Conservation (phyloP, 1,284 basidiomycete genomes). For the Entoloma clypeatum region DNA sequence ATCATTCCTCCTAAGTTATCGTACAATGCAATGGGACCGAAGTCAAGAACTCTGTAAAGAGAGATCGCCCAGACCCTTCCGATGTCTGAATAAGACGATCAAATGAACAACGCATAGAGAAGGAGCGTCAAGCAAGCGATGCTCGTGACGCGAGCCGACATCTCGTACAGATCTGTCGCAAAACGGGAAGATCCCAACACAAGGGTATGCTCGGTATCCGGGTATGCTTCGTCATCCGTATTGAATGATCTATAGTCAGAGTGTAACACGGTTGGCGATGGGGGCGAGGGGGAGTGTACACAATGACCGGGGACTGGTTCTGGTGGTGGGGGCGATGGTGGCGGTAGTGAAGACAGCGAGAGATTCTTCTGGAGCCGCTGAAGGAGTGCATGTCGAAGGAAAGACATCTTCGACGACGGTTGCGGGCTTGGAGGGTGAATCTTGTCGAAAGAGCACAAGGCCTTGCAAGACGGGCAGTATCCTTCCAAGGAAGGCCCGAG, state of each 20-base stretch:
- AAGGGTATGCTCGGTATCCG: constrained; percentile 4
- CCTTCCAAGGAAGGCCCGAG: constrained; percentile 1
- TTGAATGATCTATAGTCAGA: constrained; percentile 8
- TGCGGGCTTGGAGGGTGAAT: constrained; percentile 1
- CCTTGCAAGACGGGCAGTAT: constrained; percentile 8
- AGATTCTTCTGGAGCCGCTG: not conserved
- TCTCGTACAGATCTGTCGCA: constrained; percentile 10
- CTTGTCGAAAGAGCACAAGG: constrained; percentile 7
- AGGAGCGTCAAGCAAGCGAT: constrained; percentile 16
- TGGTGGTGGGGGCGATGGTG: not conserved
- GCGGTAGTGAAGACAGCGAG: not conserved
- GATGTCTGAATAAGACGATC: too few relatives aligned
- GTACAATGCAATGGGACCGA: too few relatives aligned
- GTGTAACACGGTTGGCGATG: too few relatives aligned
- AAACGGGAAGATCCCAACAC: constrained; percentile 10
- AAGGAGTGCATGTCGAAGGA: constrained; percentile 1
- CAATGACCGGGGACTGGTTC: not conserved
- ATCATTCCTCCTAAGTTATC: too few relatives aligned
- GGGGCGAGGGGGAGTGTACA: not conserved
- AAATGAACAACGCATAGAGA: constrained; percentile 16
- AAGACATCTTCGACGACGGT: constrained; percentile 4
- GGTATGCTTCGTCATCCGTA: constrained; percentile 14
- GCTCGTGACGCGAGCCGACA: constrained; percentile 13
- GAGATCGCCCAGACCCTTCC: too few relatives aligned
- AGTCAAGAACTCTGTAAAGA: too few relatives aligned